These are phyloP conservation scores for Trichoderma koningii DNA, from an alignment of 2,329 filamentous ascomycete species.

Conservation along the genomic window DNA sequence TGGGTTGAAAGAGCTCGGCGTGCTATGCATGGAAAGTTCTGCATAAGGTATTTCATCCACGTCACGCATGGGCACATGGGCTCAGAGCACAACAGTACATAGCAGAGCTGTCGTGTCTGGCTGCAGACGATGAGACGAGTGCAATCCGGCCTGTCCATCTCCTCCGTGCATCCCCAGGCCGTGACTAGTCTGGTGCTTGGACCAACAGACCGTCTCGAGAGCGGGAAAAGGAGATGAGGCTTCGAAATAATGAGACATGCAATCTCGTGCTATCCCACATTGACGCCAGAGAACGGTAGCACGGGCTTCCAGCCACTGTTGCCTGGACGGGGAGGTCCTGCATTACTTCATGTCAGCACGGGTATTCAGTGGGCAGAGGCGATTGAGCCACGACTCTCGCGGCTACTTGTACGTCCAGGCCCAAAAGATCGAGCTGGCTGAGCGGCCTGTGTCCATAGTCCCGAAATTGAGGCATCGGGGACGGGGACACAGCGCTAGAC, in stretches of 20 bases:
- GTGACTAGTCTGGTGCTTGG: conserved; percentile 14
- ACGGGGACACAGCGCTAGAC: conserved; percentile 7
- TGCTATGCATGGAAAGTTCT: background rate
- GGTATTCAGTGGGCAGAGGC: background rate
- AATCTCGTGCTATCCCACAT: background rate
- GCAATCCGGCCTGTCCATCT: background rate
- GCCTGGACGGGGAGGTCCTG: background rate
- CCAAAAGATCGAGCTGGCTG: background rate
- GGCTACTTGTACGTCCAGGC: background rate
- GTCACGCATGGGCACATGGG: background rate
- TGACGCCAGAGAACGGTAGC: background rate
- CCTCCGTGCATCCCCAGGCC: conserved; percentile 2
- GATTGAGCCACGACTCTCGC: background rate
- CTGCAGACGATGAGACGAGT: background rate
- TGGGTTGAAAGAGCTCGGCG: background rate
- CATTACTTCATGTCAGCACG: background rate
- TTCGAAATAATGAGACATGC: background rate
- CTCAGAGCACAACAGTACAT: background rate
- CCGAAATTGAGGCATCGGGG: conserved; percentile 11
- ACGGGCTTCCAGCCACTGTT: background rate
- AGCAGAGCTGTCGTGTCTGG: background rate
- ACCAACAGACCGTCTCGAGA: conserved; percentile 16
- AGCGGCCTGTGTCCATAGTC: background rate
- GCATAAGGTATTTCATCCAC: background rate
- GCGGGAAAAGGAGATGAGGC: conserved; percentile 1